Percentiles rank a stretch among this genome's conserved stretches.
phyloP scores from a whole-genome alignment of 495 filamentous ascomycete species.

The Bacidia rubella region DNA sequence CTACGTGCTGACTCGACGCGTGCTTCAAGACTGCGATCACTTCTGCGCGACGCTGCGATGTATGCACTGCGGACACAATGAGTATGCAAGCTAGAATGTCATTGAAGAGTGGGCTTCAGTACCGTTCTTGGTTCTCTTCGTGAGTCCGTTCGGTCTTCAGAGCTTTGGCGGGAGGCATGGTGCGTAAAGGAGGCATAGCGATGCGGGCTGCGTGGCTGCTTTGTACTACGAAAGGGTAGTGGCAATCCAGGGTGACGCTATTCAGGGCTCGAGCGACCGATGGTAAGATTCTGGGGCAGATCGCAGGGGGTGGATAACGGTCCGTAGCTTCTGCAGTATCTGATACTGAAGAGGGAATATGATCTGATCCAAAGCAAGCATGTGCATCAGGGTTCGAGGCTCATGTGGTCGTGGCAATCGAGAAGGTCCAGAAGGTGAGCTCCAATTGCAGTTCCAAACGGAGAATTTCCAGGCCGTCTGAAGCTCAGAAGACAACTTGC shows the following conservation, averaged over 20 bases:
- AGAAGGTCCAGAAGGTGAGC: not conserved
- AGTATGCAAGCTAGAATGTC: not conserved
- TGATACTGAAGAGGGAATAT: not conserved
- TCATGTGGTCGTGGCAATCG: not conserved
- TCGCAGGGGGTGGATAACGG: not conserved
- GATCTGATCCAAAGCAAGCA: not conserved
- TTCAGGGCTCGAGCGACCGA: not conserved
- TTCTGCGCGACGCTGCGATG: constrained; percentile 84
- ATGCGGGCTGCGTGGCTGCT: not conserved
- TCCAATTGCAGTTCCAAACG: not conserved
- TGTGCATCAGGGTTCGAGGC: not conserved
- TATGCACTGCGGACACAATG: constrained; percentile 50
- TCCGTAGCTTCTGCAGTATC: not conserved
- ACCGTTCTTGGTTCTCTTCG: constrained; percentile 88
- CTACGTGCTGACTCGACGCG: constrained; percentile 75
- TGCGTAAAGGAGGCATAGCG: constrained; percentile 32
- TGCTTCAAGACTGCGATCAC: constrained; percentile 81
- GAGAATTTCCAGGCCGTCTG: not conserved
- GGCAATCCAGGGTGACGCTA: not conserved
- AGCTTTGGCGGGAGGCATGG: constrained; percentile 30
- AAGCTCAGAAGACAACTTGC: not conserved
- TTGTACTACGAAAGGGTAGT: constrained; percentile 1
- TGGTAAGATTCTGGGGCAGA: not conserved
- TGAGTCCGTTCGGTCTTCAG: constrained; percentile 58
- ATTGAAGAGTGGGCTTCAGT: constrained; percentile 20